Evolutionary conservation across 139 green algal genomes (phyloP).

Genomic region (Chlorokybus atmophyticus): DNA sequence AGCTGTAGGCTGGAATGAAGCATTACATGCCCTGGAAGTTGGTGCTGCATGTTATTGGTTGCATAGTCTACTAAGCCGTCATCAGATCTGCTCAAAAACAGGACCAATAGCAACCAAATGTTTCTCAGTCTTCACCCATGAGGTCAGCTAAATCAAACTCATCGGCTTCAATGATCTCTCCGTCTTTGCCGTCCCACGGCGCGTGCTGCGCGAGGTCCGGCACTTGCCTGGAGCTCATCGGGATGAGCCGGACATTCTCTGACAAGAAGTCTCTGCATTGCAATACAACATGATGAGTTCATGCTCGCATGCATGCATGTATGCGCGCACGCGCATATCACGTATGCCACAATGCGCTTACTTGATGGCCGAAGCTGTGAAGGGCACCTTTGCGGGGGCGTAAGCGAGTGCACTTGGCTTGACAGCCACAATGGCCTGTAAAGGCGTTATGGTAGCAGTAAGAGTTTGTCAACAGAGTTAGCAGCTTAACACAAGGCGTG

Average conservation of each 20-base stretch:
- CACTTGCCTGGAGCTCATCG: conserved; percentile 21
- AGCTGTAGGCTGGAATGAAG: too few species aligned
- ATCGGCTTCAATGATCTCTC: conserved; percentile 44
- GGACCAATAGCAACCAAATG: too few species aligned
- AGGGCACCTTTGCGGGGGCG: background rate
- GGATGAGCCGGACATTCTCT: background rate
- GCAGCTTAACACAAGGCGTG: background rate
- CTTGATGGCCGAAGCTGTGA: background rate
- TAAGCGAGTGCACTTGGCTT: background rate
- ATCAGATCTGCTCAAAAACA: too few species aligned
- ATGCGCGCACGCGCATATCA: background rate
- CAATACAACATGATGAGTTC: background rate
- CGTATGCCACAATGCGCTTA: background rate
- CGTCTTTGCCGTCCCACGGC: conserved; percentile 73
- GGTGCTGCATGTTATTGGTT: too few species aligned
- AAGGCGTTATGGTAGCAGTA: background rate
- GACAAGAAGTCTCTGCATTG: background rate
- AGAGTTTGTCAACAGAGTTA: background rate
- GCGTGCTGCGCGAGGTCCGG: conserved; percentile 9
- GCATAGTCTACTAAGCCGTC: too few species aligned
- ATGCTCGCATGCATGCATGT: too few species aligned
- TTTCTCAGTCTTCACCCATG: too few species aligned
- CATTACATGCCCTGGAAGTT: too few species aligned
- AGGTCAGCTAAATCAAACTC: conserved; percentile 79
- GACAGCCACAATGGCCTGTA: background rate